phyloP scores from a whole-genome alignment of 2,329 filamentous ascomycete genomes.

The Amauroascus niger region DNA sequence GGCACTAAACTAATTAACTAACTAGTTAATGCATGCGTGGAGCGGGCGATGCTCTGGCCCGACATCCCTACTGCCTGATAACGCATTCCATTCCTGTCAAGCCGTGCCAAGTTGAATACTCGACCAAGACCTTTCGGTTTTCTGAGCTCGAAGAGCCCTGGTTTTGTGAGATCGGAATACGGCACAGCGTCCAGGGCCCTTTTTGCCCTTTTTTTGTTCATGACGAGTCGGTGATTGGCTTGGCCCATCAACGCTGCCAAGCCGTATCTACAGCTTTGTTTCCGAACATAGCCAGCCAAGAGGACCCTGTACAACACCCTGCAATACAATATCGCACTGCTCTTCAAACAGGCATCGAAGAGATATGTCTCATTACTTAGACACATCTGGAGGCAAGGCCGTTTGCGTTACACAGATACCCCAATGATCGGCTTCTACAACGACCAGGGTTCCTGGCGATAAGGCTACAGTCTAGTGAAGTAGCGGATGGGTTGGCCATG shows the following conservation, averaged over 20 bases:
- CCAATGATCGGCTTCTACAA: neutral
- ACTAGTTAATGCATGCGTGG: neutral
- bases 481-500: neutral
- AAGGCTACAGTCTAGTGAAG: neutral
- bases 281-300: conserved; percentile 4
- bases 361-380: neutral
- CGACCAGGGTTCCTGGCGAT: neutral
- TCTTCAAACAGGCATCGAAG: neutral
- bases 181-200: conserved; percentile 2
- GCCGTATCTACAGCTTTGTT: neutral
- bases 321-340: neutral
- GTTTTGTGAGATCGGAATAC: neutral
- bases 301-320: conserved; percentile 8
- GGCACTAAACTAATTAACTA: neutral
- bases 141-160: neutral
- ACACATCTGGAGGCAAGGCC: neutral
- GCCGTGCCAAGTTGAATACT: neutral
- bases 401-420: conserved; percentile 1
- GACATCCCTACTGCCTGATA: neutral
- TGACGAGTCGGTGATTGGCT: conserved; percentile 1
- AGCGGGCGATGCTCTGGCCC: neutral
- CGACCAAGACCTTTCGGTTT: neutral
- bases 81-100: neutral
- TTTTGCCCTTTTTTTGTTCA: neutral
- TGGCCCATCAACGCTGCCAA: conserved; percentile 7